These are phyloP conservation scores for Lasiodiplodia sp. DNA, from an alignment of 2,329 filamentous ascomycete species.

Conservation along the genomic window DNA sequence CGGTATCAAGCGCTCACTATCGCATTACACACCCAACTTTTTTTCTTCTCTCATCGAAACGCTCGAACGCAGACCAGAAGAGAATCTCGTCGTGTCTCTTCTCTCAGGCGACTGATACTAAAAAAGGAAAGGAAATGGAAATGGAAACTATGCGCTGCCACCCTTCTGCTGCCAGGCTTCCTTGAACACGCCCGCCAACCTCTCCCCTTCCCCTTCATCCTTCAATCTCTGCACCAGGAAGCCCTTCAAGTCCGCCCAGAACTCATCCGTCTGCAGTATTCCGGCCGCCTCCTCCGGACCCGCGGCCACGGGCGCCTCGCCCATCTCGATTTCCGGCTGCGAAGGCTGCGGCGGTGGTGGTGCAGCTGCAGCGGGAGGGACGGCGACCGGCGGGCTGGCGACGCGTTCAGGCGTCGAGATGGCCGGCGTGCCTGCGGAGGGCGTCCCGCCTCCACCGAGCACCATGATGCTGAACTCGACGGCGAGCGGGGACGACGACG, in stretches of 20 bases:
- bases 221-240: constrained; percentile 82
- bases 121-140: neutral
- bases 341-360: neutral
- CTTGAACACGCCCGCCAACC: constrained; percentile 72
- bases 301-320: constrained; percentile 39
- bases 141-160: neutral
- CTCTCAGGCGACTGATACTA: too few species aligned
- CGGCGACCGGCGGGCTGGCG: constrained; percentile 6
- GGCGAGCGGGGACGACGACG: constrained; percentile 36
- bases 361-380: neutral
- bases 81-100: too few species aligned
- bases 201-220: constrained; percentile 70
- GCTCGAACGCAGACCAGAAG: too few species aligned
- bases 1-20: neutral
- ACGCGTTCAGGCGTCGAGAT: constrained; percentile 23
- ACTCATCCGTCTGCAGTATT: constrained; percentile 73
- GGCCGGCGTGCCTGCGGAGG: neutral
- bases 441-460: constrained; percentile 68
- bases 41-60: neutral
- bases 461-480: constrained; percentile 90
- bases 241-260: constrained; percentile 85
- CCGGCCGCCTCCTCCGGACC: constrained; percentile 60
- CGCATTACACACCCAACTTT: neutral
- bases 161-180: constrained; percentile 66
- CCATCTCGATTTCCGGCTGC: constrained; percentile 22